phyloP scores from a whole-genome alignment of 169 alveolate genomes.

The Perkinsus olseni region DNA sequence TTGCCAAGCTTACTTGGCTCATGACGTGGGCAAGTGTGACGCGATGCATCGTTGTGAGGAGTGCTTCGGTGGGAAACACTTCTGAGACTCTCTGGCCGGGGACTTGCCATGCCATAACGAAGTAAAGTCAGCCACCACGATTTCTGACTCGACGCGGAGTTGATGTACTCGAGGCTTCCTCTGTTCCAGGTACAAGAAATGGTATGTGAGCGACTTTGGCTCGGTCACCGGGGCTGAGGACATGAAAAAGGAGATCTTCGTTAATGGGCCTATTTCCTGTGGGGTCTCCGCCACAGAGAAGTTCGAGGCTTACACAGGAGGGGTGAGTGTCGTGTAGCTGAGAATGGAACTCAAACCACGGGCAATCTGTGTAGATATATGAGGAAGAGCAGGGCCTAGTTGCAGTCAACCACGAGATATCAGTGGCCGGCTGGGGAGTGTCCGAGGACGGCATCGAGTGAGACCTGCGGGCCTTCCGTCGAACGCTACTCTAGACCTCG shows the following conservation, averaged over 20 bases:
- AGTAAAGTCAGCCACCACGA: neutral
- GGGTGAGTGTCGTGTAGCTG: constrained; percentile 25
- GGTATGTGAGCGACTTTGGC: constrained; percentile 44
- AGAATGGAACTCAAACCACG: neutral
- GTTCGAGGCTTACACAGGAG: constrained; percentile 50
- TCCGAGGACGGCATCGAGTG: constrained; percentile 34
- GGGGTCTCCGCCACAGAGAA: constrained; percentile 45
- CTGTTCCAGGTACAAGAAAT: constrained; percentile 7
- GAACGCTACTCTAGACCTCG: neutral
- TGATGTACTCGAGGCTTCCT: neutral
- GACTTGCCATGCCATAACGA: constrained; percentile 41
- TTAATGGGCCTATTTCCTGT: constrained; percentile 58
- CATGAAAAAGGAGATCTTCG: constrained; percentile 54
- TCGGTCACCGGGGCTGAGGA: constrained; percentile 42
- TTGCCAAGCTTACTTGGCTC: constrained; percentile 52
- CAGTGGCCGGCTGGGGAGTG: constrained; percentile 57
- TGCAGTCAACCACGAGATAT: constrained; percentile 41
- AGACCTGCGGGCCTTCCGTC: neutral
- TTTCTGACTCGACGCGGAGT: neutral
- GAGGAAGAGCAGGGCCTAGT: neutral
- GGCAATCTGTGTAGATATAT: constrained; percentile 19
- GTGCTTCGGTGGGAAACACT: constrained; percentile 17
- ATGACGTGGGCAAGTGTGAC: constrained; percentile 33
- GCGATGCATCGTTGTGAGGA: constrained; percentile 36
- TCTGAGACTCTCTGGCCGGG: neutral